A percentile compares a stretch with the other conserved stretches of the same genome.
Evolutionary conservation across 179 eudicot species (phyloP).

Genomic region (Silene coronaria): DNA sequence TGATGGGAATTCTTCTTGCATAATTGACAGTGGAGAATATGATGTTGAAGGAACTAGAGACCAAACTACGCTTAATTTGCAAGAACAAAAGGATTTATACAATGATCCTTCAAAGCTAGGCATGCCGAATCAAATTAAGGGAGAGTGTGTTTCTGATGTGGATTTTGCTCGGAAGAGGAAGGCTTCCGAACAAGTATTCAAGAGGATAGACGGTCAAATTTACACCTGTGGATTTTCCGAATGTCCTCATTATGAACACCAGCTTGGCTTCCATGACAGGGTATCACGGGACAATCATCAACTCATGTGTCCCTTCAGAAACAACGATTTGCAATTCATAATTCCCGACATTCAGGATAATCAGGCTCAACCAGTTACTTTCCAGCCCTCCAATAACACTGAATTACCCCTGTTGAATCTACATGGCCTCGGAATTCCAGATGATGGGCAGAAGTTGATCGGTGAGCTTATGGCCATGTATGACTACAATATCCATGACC

Average conservation of each 20-base stretch:
- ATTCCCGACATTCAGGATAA: conserved; percentile 30
- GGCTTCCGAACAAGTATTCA: conserved; percentile 32
- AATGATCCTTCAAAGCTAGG: conserved; percentile 31
- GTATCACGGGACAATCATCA: conserved; percentile 59
- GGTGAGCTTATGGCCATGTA: conserved; percentile 56
- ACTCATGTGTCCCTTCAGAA: conserved; percentile 42
- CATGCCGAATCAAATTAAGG: conserved; percentile 31
- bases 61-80: conserved; percentile 5
- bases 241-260: conserved; percentile 51
- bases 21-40: conserved; percentile 28
- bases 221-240: conserved; percentile 54
- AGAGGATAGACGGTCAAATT: conserved; percentile 34
- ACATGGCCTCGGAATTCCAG: conserved; percentile 47
- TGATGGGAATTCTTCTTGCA: conserved; percentile 11
- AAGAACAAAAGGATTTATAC: conserved; percentile 7
- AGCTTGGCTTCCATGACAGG: conserved; percentile 54
- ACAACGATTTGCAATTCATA: conserved; percentile 25
- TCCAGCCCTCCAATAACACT: not conserved
- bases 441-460: conserved; percentile 71
- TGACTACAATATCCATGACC: conserved; percentile 44
- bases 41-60: conserved; percentile 31
- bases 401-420: not conserved
- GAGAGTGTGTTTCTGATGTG: conserved; percentile 31
- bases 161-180: conserved; percentile 61
- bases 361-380: conserved; percentile 44